phyloP scores from a whole-genome alignment of 2,329 filamentous ascomycete genomes.

The Zymoseptoria brevis region DNA sequence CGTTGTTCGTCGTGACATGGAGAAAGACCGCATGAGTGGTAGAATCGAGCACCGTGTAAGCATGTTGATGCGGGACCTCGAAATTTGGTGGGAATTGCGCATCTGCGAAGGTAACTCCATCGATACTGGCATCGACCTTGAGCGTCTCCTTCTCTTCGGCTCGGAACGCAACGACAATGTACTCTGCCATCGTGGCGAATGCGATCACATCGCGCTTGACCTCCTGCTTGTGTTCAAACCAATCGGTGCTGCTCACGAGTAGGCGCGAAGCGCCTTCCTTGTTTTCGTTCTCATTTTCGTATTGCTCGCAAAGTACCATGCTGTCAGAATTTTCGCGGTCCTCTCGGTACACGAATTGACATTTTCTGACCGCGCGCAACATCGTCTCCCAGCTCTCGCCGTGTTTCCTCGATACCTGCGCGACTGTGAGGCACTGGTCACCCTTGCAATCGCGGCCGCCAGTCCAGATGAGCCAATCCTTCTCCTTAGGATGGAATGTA shows the following conservation, averaged over 20 bases:
- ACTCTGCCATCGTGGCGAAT: slow-evolving; percentile 94
- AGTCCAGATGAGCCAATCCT: slow-evolving; percentile 89
- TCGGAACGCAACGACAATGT: slow-evolving; percentile 77
- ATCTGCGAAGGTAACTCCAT: slow-evolving; percentile 72
- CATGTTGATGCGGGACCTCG: slow-evolving; percentile 65
- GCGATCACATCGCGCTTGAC: slow-evolving; percentile 66
- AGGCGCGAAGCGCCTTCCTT: slow-evolving; percentile 49
- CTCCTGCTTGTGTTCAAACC: slow-evolving; percentile 59
- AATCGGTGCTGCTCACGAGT: slow-evolving; percentile 70
- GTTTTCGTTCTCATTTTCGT: slow-evolving; percentile 52
- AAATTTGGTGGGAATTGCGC: slow-evolving; percentile 84
- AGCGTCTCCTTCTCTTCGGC: slow-evolving; percentile 60
- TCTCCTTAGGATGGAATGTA: slow-evolving; percentile 74
- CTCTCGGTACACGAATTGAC: slow-evolving; percentile 73
- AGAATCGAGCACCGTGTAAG: slow-evolving; percentile 90
- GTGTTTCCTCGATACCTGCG: slow-evolving; percentile 70
- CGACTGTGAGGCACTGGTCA: slow-evolving; percentile 60
- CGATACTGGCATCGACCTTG: slow-evolving; percentile 72
- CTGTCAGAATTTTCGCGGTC: slow-evolving; percentile 51
- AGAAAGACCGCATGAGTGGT: slow-evolving; percentile 91
- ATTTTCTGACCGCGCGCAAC: slow-evolving; percentile 66
- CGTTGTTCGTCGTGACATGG: slow-evolving; percentile 73
- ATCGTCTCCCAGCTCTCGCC: slow-evolving; percentile 70
- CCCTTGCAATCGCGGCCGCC: slow-evolving; percentile 61
- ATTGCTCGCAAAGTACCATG: slow-evolving; percentile 58